Base-by-base conservation (phyloP, 495 filamentous ascomycete species). In the Talaromyces proteolyticus region DNA sequence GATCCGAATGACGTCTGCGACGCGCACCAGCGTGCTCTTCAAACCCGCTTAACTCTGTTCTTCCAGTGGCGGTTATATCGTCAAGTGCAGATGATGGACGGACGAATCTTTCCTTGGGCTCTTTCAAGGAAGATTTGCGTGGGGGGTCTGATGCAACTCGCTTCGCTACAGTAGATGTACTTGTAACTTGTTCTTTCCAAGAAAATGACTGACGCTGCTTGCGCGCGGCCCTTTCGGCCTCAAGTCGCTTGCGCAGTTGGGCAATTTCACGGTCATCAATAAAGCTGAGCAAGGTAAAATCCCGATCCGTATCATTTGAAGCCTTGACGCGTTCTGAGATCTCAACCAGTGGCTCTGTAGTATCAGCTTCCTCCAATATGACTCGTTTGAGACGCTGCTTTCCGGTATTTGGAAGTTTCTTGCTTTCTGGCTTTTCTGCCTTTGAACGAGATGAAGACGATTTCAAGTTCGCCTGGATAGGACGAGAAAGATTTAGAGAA, bases 81-180 rank as follows among this genome's bases (percentile, higher is more conserved):
- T 65, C 69, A 34, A 58, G 49, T 10, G 68, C 69, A 6, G 72
- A 73, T 2, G 64, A 58, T 49, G 72, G 68, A 25, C 72, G 59
- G 20, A 62, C 42, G 6, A 63, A 55, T 4, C 50, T 42, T 3
- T 53, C 50, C 46, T 64, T 73, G 14, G 54, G 43, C 44, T 74
- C 67, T 51, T 72, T 75, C 36, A 76, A 53, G 1, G 75, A 74
- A 1, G 75, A 77, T 47, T 76, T 76, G 11, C 71, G 70, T 6
- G 72, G 70, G 20, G 60, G 50, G 26, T 59, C 53, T 6, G 64
- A 50, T 49, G 70, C 69, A 23, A 64, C 46, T 14, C 70, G 69
- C 10, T 64, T 72, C 8, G 63, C 47, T 38, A 70, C 66, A 40
- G 61, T 56, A 2, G 69, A 66, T 6, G 70, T 65, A 29, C 58